Evolutionary conservation across 169 alveolate genomes (phyloP), one percentile per base, ranked within the genome.

Genomic region (Plasmodium chabaudi): DNA sequence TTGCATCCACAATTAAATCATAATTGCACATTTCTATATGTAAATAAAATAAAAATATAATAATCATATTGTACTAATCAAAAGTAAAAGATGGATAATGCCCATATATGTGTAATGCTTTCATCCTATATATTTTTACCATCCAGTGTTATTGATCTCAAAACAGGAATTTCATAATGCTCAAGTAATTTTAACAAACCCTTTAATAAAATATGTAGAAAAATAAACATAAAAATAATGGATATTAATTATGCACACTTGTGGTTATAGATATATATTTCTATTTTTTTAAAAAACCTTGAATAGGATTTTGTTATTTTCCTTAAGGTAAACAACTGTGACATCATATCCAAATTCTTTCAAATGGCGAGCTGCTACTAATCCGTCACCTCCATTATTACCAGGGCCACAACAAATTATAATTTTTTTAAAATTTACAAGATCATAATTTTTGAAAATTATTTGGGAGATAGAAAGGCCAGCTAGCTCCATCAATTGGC

Each of bases 311-410:
- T 92, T 95, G 47, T 65, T 73, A 25, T 95, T 95, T 73, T 69
- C 92, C 87, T 95, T 94, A 1, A 97, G 97, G 74, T 95, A 96
- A 56, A 91, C 84, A 27, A 96, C 84, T 21, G 84, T 89, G 19
- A 93, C 86, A 9, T 87, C 74, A 44, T 88, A 89, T 12, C 97
- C 97, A 73, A 95, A 95, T 63, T 92, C 90, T 46, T 92, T 89
- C 39, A 96, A 87, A 77, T 95, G 96, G 56, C 98, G 93, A n/a
- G 97, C 96, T 57, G 96, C 95, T 1, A 96, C 98, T 57, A 97
- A 87, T 1, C 97, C 98, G 74, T 96, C 98, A 2, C 97, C 97
- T n/a, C 97, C 98, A 92, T 97, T 97, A 88, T 97, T 94, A 13
- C 98, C 98, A 9, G 98, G 98, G 1, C 98, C 99, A 92, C 97